Base-by-base conservation (phyloP, 2,329 filamentous ascomycete genomes). In the Calonectria fujianensis region DNA sequence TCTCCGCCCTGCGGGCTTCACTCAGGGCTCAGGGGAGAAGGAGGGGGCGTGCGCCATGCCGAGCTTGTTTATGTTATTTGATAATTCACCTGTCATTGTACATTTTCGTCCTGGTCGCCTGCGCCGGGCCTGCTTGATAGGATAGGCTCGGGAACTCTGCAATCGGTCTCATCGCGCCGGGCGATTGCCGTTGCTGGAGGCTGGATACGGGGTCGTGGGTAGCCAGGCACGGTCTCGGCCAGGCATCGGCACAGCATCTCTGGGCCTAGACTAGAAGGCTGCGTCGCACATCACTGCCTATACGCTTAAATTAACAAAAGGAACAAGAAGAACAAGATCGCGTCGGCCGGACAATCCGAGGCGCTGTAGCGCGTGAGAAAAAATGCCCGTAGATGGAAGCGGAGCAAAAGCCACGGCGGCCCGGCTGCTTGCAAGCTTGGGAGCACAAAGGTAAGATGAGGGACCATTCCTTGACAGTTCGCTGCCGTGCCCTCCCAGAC, bases 151-250 rank as follows among this genome's bases (percentile, higher is more conserved):
- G 35, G 39, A 41, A 41, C 35, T 63, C 39, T 63, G 14, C 14
- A 41, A 63, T 63, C 37, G 37, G 57, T 41, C 57, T 63, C 57
- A 63, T 63, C 35, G 57, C 37, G 41, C 57, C n/a, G 57, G 14
- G 57, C 57, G 57, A 63, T 39, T 63, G 13, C 57, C 57, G 35
- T 24, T 41, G 57, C 37, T 41, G 57, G 35, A 11, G 41, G 37
- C 57, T 63, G 41, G 24, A 20, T 63, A 37, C 57, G 57, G 57
- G 31, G 57, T 39, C 37, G 31, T 35, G 27, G 18, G 24, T 9
- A 48, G 45, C 35, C 24, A 45, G 24, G 31, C 57, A 63, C 2
- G 35, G 37, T 63, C 32, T 63, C 57, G 35, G 35, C 57, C 57
- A 63, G n/a, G 57, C 37, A 41, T 37, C 41, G 14, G 10, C 14